A percentile compares a stretch with the other conserved stretches of the same genome.
phyloP scores from a whole-genome alignment of 2,329 filamentous ascomycete genomes.

The Dothistroma septosporum region DNA sequence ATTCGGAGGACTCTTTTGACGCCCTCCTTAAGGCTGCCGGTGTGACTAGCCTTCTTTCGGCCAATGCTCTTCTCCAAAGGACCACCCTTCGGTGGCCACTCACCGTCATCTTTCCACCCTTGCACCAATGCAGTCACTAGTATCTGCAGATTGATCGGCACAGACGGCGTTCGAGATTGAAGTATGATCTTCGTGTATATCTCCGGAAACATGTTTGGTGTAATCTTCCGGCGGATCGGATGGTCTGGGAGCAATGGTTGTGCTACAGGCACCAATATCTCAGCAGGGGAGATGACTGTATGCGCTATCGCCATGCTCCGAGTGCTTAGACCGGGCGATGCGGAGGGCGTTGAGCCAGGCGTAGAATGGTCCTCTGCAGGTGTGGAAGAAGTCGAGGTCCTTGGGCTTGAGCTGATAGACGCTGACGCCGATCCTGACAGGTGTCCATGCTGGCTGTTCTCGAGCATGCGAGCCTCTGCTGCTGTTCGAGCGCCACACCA shows the following conservation, averaged over 20 bases:
- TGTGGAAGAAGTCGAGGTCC: conserved; percentile 40
- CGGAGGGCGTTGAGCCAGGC: conserved; percentile 19
- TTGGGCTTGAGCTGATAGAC: conserved; percentile 21
- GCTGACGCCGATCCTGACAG: conserved; percentile 3
- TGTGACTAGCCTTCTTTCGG: conserved; percentile 34
- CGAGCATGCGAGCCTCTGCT: conserved; percentile 29
- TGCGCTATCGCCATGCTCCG: background rate
- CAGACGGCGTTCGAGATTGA: conserved; percentile 73
- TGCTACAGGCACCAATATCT: conserved; percentile 63
- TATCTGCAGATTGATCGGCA: conserved; percentile 81
- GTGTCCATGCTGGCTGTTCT: conserved; percentile 1
- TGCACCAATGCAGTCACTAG: conserved; percentile 76
- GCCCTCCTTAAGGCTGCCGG: conserved; percentile 37
- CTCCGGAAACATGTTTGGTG: conserved; percentile 66
- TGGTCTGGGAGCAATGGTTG: conserved; percentile 72
- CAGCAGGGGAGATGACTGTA: background rate
- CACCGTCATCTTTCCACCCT: conserved; percentile 88
- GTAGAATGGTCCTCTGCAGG: conserved; percentile 15
- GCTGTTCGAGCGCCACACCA: conserved; percentile 74
- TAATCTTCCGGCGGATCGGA: conserved; percentile 72
- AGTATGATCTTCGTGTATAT: conserved; percentile 88
- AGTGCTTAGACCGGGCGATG: conserved; percentile 8
- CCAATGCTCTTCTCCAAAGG: conserved; percentile 45
- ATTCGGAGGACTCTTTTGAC: conserved; percentile 43
- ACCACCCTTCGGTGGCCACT: conserved; percentile 73